These are phyloP conservation scores for Andalucia godoyi DNA, from an alignment of 78 protist genomes.

Conservation along the genomic window DNA sequence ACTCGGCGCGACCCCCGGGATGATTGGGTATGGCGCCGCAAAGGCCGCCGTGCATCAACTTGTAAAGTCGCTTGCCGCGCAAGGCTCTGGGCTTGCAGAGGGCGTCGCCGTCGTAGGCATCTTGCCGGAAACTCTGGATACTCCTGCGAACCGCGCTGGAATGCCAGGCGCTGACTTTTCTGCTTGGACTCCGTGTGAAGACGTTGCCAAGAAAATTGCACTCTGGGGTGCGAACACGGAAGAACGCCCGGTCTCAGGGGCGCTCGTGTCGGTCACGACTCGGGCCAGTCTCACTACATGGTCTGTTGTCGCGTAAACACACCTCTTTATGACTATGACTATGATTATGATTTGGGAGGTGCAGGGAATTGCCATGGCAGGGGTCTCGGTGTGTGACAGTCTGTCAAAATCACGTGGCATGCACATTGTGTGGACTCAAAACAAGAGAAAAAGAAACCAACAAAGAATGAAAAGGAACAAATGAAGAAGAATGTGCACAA, in stretches of 20 bases:
- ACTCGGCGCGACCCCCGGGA: conserved; percentile 28
- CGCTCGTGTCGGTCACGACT: no score
- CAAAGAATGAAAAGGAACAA: no score
- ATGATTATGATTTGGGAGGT: no score
- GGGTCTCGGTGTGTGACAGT: no score
- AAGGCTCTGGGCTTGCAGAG: conserved; percentile 33
- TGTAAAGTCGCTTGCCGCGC: conserved; percentile 28
- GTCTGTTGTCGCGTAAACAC: no score
- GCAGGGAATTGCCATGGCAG: no score
- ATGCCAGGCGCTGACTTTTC: conserved; percentile 66
- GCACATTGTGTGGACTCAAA: no score
- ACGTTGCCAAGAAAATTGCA: conserved; percentile 23
- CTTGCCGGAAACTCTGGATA: conserved; percentile 60
- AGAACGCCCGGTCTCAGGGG: not conserved
- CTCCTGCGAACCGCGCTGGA: conserved; percentile 65
- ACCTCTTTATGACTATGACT: no score
- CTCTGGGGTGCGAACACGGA: conserved; percentile 18
- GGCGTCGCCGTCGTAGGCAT: conserved; percentile 34
- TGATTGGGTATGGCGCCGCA: conserved; percentile 68
- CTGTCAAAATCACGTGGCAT: no score
- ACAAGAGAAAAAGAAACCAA: no score
- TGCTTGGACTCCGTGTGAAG: conserved; percentile 67
- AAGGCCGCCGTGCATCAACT: conserved; percentile 64
- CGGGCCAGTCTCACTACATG: no score
- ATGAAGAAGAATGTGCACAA: no score